Evolutionary conservation across 495 filamentous ascomycete genomes (phyloP), one percentile per base, ranked within the genome.

Genomic region (Lasiosphaeriaceae sp.): DNA sequence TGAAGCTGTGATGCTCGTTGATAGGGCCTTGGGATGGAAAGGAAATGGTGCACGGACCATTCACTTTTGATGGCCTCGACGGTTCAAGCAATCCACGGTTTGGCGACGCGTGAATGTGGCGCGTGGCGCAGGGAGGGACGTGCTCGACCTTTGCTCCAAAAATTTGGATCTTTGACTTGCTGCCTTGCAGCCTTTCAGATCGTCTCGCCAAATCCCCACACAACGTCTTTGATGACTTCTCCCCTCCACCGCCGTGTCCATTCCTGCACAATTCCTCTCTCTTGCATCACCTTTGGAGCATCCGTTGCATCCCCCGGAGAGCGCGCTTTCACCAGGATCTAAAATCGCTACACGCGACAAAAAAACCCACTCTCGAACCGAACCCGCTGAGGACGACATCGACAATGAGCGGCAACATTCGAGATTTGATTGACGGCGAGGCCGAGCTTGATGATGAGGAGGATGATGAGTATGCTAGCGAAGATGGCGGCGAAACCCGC

Each of bases 381-480:
- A 43, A 43, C n/a, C 39, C 39, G n/a, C 26, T 43, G 4, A 12
- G 16, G 39, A 9, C 21, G 14, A 9, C 23, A n/a, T 11, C 17
- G 68, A 80, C 64, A 23, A 93, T 92, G 87, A 89, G 83, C 72
- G 80, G 60, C 51, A 65, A 62, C 22, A 68, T 88, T 74, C 82
- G 83, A 65, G 87, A 93, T 67, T 67, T 97, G 69, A 83, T 97
- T 65, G 82, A 90, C 54, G 85, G 85, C 54, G 87, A 92, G 77
- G 94, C 93, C 48, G 85, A 91, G 66, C 71, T 97, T 52, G 90
- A 92, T 62, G 92, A 96, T n/a, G 93, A 97, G 50, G 83, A 86
- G 66, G 90, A 90, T 50, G 90, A 96, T 56, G 92, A 90, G 50
- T 92, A 90, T 35, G 86, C 88, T 52, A 86, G 92, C 64, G 93